Percentiles rank a stretch among this genome's conserved stretches.
These are phyloP conservation scores for Deuterostichococcus epilithicus DNA, from an alignment of 139 green algal species.

Conservation along the genomic window DNA sequence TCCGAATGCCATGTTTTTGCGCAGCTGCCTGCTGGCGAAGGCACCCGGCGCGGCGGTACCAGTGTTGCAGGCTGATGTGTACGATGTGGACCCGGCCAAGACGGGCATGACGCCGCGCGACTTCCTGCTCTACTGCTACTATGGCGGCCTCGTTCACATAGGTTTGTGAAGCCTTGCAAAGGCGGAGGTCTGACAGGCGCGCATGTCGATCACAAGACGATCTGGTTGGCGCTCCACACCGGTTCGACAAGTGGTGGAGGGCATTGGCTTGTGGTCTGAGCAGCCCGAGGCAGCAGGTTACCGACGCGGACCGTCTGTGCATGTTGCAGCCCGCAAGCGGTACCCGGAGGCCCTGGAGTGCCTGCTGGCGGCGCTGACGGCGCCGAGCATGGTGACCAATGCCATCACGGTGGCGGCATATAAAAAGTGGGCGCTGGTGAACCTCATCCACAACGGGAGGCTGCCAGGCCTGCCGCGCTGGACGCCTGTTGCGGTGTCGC, in stretches of 20 bases:
- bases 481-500: slow-evolving; percentile 28
- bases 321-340: slow-evolving; percentile 56
- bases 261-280: too few species aligned
- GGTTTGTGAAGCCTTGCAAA: slow-evolving; percentile 28
- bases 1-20: neutral
- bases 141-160: slow-evolving; percentile 78
- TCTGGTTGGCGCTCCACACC: too few species aligned
- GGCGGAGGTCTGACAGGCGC: neutral
- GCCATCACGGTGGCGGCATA: slow-evolving; percentile 79
- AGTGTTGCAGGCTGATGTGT: slow-evolving; percentile 63
- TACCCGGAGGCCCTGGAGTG: slow-evolving; percentile 69
- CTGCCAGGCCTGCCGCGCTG: slow-evolving; percentile 56
- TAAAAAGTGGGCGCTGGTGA: slow-evolving; percentile 88
- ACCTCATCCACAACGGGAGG: slow-evolving; percentile 65
- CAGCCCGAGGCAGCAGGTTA: too few species aligned
- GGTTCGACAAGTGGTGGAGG: too few species aligned
- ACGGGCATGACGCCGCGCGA: slow-evolving; percentile 64
- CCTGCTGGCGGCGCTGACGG: slow-evolving; percentile 68
- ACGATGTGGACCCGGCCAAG: slow-evolving; percentile 65
- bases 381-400: slow-evolving; percentile 66
- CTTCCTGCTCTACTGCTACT: slow-evolving; percentile 93
- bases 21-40: slow-evolving; percentile 76
- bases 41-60: slow-evolving; percentile 54
- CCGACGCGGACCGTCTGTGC: too few species aligned
- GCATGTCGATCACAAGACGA: too few species aligned